These are phyloP conservation scores for Ogataea ramenticola DNA, from an alignment of 805 yeast species.

Conservation along the genomic window DNA sequence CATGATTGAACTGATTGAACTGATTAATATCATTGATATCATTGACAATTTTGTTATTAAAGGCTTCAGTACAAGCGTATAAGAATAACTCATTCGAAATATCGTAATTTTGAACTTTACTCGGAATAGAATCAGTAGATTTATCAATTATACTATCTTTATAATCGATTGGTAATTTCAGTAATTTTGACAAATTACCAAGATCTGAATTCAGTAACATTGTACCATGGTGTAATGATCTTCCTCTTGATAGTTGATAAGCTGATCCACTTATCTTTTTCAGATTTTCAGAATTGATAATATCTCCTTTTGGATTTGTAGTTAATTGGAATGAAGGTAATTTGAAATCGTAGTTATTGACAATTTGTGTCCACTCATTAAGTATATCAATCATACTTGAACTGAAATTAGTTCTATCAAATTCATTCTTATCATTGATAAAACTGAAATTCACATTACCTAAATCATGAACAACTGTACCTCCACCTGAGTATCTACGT, in stretches of 20 bases:
- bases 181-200: slow-evolving; percentile 47
- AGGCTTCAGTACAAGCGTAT: slow-evolving; percentile 33
- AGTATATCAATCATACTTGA: slow-evolving; percentile 20
- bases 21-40: slow-evolving; percentile 7
- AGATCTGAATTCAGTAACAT: slow-evolving; percentile 72
- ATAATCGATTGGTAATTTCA: slow-evolving; percentile 29
- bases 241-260: slow-evolving; percentile 72
- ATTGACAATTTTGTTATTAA: slow-evolving; percentile 22
- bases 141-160: slow-evolving; percentile 15
- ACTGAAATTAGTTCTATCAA: slow-evolving; percentile 50
- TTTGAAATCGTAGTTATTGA: neutral
- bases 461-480: slow-evolving; percentile 89
- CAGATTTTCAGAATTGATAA: slow-evolving; percentile 37
- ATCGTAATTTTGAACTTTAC: slow-evolving; percentile 67
- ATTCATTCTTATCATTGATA: slow-evolving; percentile 53
- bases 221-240: slow-evolving; percentile 93
- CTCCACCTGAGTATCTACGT: slow-evolving; percentile 88
- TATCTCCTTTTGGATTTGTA: slow-evolving; percentile 77
- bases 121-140: slow-evolving; percentile 66
- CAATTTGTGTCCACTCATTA: slow-evolving; percentile 8
- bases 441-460: slow-evolving; percentile 87
- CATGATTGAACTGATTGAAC: neutral
- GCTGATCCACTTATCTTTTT: slow-evolving; percentile 89
- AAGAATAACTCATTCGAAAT: slow-evolving; percentile 40
- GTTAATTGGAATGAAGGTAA: slow-evolving; percentile 24